A percentile compares a stretch with the other conserved stretches of the same genome.
Conservation (phyloP, 2,329 filamentous ascomycete genomes). For the Colletotrichum somersetense region DNA sequence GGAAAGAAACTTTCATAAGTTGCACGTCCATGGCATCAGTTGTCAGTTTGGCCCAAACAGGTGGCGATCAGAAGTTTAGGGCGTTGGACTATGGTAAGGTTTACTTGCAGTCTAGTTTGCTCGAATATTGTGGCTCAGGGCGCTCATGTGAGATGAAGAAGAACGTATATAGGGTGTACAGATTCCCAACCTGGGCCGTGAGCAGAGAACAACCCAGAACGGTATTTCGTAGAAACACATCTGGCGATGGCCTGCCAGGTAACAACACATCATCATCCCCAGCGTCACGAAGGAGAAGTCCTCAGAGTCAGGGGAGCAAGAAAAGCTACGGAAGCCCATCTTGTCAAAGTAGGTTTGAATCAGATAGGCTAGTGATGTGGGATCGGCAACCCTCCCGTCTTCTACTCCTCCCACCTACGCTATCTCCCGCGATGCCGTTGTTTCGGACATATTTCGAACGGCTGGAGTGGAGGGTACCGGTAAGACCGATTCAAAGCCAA, state of each 20-base stretch:
- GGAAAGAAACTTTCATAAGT: background rate
- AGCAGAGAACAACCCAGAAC: background rate
- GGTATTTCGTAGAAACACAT: background rate
- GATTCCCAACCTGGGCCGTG: background rate
- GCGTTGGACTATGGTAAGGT: too few relatives aligned
- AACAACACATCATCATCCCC: background rate
- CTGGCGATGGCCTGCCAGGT: background rate
- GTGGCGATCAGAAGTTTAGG: background rate
- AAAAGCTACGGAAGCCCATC: background rate
- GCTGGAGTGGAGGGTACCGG: too few relatives aligned
- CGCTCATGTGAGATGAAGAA: background rate
- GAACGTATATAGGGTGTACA: too few relatives aligned
- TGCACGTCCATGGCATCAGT: background rate
- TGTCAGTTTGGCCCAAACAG: too few relatives aligned
- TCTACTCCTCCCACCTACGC: too few relatives aligned
- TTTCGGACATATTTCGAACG: too few relatives aligned
- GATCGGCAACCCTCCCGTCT: too few relatives aligned
- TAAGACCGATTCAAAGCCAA: too few relatives aligned
- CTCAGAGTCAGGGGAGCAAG: background rate
- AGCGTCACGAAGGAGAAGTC: background rate
- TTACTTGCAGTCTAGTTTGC: background rate
- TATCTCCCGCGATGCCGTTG: too few relatives aligned
- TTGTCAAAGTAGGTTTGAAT: too few relatives aligned
- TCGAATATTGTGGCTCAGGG: background rate
- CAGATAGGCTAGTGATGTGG: too few relatives aligned